Conservation (phyloP, 495 filamentous ascomycete genomes). For the Neurospora terricola region DNA sequence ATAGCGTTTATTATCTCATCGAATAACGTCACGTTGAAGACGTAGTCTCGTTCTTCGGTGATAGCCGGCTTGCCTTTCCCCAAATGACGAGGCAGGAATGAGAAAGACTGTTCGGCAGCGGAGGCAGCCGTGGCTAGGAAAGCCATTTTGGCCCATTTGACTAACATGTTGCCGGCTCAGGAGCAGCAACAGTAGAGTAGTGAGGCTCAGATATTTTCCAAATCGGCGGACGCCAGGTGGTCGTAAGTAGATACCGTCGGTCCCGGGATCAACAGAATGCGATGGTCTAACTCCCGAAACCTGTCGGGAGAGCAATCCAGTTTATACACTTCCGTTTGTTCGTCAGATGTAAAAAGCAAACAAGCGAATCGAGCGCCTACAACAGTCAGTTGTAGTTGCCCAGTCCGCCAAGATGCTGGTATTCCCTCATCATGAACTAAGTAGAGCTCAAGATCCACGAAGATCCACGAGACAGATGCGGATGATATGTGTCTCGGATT, state of each 20-base stretch:
- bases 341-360: background rate
- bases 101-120: slow-evolving; percentile 1
- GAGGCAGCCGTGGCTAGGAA: slow-evolving; percentile 3
- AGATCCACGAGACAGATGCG: background rate
- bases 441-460: background rate
- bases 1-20: slow-evolving; percentile 49
- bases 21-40: slow-evolving; percentile 18
- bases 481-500: background rate
- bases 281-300: background rate
- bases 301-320: background rate
- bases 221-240: background rate
- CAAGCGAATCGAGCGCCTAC: background rate
- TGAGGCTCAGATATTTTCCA: background rate
- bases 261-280: background rate
- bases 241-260: background rate
- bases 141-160: slow-evolving; percentile 5
- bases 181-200: background rate
- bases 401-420: background rate
- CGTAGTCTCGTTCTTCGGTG: background rate
- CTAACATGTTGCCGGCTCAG: background rate
- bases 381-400: background rate
- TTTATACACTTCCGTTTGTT: background rate
- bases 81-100: background rate
- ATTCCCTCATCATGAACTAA: background rate
- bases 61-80: background rate